Evolutionary conservation across 2,329 filamentous ascomycete genomes (phyloP), one percentile per base, ranked within the genome.

Genomic region (Aspergillus flavus): DNA sequence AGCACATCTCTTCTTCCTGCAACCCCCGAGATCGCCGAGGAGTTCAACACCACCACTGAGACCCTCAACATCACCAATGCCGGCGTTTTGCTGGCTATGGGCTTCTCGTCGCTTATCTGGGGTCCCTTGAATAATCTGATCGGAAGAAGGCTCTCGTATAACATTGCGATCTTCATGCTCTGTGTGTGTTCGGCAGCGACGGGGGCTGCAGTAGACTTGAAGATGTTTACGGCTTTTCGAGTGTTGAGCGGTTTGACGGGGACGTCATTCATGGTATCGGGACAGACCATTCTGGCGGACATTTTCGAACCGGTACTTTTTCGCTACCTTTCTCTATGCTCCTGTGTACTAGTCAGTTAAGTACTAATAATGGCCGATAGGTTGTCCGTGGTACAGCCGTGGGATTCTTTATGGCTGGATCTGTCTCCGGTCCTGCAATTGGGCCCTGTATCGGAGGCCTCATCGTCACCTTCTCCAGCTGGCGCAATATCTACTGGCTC

Each of bases 401-500:
- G 2, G 80, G 79, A 0, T 80, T 78, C 64, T 80, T 82, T 59
- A 77, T 82, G 72, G 72, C 75, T 39, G 80, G 80, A 6, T 78
- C 75, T 2, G 78, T 82, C 11, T 71, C 75, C 56, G 81, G 81
- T 0, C 79, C 80, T 61, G 79, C 80, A 14, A 70, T 81, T 60
- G 79, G 79, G 9, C 78, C 79, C 11, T 91, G 92, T 69, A 81
- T 93, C 11, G 91, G 91, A 32, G 91, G 91, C 39, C 87, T 93
- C 58, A 91, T 94, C 59, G 90, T 94, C 41, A 93, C 91, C 0
- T 93, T 88, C 74, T 82, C 84, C 4, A 85, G 83, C 3, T 94
- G 91, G 91, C 85, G 90, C 23, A 86, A 87, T 60, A 93, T 93
- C 62, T 93, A 92, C 79, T 93, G 90, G 88, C 80, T 93, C 1